These are phyloP conservation scores for Hypericum perforatum DNA, from an alignment of 345 rosid genomes.

Conservation along the genomic window DNA sequence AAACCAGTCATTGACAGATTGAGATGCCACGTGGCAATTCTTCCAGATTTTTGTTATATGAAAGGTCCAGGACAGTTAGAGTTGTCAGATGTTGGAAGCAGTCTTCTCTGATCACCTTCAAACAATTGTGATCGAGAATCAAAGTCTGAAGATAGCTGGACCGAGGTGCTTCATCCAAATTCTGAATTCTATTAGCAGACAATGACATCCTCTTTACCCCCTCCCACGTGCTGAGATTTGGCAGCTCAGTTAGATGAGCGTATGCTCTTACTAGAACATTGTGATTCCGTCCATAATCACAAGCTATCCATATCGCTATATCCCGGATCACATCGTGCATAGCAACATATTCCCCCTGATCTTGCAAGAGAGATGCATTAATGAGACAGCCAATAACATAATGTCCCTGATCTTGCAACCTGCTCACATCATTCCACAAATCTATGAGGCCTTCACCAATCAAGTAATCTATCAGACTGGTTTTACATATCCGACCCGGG, in stretches of 20 bases:
- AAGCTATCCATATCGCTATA: conserved; percentile 13
- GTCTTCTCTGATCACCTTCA: neutral
- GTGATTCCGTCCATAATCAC: neutral
- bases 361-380: neutral
- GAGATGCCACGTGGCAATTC: conserved; percentile 2
- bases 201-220: conserved; percentile 8
- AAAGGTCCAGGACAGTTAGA: conserved; percentile 6
- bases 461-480: conserved; percentile 8
- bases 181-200: neutral
- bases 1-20: neutral
- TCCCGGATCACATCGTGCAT: conserved; percentile 15
- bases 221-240: neutral
- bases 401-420: neutral
- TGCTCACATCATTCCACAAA: neutral
- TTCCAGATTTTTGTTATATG: neutral
- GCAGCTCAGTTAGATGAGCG: neutral
- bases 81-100: neutral
- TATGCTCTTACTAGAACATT: neutral
- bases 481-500: neutral
- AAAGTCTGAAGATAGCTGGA: conserved; percentile 8
- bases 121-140: neutral
- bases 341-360: neutral
- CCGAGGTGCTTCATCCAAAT: neutral
- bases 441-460: conserved; percentile 7
- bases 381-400: neutral